Conservation (phyloP, 208 protist species). For the Leishmania amazonensis region DNA sequence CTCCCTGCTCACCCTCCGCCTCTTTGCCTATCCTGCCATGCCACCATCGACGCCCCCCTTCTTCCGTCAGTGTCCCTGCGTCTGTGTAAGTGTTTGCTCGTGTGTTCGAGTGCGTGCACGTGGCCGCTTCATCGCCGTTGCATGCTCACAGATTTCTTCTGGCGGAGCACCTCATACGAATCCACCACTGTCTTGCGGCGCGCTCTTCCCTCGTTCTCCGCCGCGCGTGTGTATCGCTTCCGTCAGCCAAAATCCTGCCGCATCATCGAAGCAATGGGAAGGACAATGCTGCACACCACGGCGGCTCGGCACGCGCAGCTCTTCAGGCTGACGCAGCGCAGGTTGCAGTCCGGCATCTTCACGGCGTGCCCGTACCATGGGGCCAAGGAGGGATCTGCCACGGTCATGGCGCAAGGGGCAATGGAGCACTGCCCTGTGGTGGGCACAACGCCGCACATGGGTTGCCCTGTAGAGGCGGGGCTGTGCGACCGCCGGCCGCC, state of each 20-base stretch:
- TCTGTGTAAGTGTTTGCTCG: background rate
- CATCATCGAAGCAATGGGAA: background rate
- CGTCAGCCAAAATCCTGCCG: background rate
- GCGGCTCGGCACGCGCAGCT: constrained; percentile 23
- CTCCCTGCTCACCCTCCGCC: background rate
- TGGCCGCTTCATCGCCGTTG: background rate
- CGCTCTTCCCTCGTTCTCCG: background rate
- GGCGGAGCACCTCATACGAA: background rate
- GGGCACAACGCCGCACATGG: constrained; percentile 44
- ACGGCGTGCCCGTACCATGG: constrained; percentile 60
- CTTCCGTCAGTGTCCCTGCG: background rate
- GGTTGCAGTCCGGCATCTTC: constrained; percentile 27
- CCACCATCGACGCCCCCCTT: background rate
- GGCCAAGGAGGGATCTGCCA: constrained; percentile 14
- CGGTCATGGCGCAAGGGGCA: constrained; percentile 26
- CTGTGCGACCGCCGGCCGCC: constrained; percentile 29
- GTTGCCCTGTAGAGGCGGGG: constrained; percentile 54
- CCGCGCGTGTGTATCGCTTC: background rate
- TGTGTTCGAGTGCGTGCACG: background rate
- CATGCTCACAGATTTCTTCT: background rate
- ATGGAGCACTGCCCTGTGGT: constrained; percentile 65
- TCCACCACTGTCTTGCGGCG: background rate
- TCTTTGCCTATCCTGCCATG: background rate
- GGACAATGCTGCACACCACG: constrained; percentile 33
- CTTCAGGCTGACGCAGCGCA: constrained; percentile 24